phyloP scores from a whole-genome alignment of 1,284 basidiomycete genomes.

The Spongispora temasekensis region DNA sequence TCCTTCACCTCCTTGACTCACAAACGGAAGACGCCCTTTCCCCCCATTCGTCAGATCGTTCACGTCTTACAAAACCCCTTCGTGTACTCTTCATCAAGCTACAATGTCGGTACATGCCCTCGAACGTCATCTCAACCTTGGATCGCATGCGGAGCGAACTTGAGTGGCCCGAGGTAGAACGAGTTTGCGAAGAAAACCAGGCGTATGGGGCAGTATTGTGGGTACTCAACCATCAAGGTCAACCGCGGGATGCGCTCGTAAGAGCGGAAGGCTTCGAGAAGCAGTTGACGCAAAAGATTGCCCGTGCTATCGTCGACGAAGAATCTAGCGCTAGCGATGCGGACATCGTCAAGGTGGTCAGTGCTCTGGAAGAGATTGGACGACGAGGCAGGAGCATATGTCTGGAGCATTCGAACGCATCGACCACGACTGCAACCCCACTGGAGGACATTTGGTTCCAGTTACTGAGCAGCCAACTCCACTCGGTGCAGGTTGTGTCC shows the following conservation, averaged over 20 bases:
- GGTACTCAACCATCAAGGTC: conserved; percentile 70
- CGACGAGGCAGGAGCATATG: conserved; percentile 68
- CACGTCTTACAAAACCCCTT: conserved; percentile 49
- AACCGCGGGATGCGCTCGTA: conserved; percentile 64
- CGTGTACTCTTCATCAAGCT: conserved; percentile 71
- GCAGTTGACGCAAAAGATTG: conserved; percentile 53
- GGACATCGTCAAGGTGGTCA: conserved; percentile 37
- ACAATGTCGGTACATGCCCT: conserved; percentile 71
- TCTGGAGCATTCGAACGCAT: conserved; percentile 57
- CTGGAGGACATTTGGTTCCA: conserved; percentile 92
- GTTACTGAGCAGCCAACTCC: conserved; percentile 79
- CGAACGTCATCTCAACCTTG: conserved; percentile 67
- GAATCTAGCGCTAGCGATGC: conserved; percentile 25
- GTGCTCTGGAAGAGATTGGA: conserved; percentile 56
- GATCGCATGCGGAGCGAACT: conserved; percentile 50
- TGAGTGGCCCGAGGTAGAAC: conserved; percentile 59
- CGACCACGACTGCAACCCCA: conserved; percentile 46
- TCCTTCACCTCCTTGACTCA: conserved; percentile 71
- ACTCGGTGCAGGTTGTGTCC: conserved; percentile 73
- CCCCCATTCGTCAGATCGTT: conserved; percentile 17
- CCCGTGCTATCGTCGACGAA: conserved; percentile 36
- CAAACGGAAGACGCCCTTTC: conserved; percentile 37
- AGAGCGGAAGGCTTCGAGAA: conserved; percentile 68
- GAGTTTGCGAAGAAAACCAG: conserved; percentile 65
- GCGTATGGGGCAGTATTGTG: conserved; percentile 84